Percentiles rank a stretch among this genome's conserved stretches.
Evolutionary conservation across 495 filamentous ascomycete genomes (phyloP).

Genomic region (Viridothelium virens): DNA sequence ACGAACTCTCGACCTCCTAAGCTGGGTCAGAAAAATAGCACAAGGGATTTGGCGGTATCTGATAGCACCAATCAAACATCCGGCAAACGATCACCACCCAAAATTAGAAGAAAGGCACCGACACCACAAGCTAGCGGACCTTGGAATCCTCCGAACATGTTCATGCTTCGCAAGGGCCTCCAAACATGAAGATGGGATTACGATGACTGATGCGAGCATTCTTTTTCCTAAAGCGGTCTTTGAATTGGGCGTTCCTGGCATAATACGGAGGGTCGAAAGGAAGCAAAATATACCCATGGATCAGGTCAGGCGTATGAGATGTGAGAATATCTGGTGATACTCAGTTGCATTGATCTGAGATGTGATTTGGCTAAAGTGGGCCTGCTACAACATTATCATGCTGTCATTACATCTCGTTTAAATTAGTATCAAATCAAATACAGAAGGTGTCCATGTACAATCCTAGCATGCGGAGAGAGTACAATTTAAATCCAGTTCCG

Average conservation of each 20-base stretch:
- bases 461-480: too few species aligned
- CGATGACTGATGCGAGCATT: too few species aligned
- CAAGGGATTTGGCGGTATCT: not conserved
- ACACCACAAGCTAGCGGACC: not conserved
- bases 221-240: too few species aligned
- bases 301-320: too few species aligned
- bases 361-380: too few species aligned
- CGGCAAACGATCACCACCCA: not conserved
- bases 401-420: too few species aligned
- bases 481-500: too few species aligned
- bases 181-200: not conserved
- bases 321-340: not conserved
- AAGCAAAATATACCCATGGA: not conserved
- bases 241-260: too few species aligned
- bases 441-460: too few species aligned
- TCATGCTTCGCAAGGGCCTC: not conserved
- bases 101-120: not conserved
- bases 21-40: not conserved
- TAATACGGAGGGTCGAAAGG: not conserved
- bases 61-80: not conserved
- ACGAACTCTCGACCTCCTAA: not conserved
- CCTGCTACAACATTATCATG: too few species aligned
- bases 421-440: too few species aligned
- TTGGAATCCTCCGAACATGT: not conserved
- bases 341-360: not conserved